Evolutionary conservation across 192 early-diverging fungal species (phyloP).

Genomic region (Coemansia sp.): DNA sequence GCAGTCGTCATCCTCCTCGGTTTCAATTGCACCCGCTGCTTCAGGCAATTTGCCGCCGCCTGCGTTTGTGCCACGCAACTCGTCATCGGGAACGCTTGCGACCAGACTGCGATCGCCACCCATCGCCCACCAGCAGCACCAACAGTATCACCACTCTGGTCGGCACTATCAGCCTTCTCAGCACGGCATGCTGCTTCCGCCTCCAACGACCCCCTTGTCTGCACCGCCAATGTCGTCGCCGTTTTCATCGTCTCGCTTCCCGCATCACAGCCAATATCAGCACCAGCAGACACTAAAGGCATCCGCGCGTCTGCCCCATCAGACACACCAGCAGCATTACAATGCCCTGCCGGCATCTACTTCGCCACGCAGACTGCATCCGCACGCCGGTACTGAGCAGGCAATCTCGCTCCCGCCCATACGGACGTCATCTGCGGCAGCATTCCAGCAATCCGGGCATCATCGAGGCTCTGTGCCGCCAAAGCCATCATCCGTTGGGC

Average conservation of each 20-base stretch:
- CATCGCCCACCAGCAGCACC: conserved; percentile 1
- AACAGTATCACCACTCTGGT: background rate
- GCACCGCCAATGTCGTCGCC: conserved; percentile 16
- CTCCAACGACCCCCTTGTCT: conserved; percentile 23
- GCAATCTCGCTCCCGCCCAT: conserved; percentile 10
- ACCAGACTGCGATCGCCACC: conserved; percentile 9
- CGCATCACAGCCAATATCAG: conserved; percentile 4
- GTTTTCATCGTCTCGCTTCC: conserved; percentile 12
- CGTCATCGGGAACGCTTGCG: conserved; percentile 18
- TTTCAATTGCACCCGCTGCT: conserved; percentile 11
- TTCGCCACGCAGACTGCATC: conserved; percentile 7
- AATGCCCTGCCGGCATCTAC: background rate
- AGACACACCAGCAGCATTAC: conserved; percentile 11
- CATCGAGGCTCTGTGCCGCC: conserved; percentile 6
- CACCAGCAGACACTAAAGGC: conserved; percentile 5
- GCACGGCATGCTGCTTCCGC: conserved; percentile 8
- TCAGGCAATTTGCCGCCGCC: conserved; percentile 18
- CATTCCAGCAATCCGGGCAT: background rate
- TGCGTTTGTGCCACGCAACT: conserved; percentile 5
- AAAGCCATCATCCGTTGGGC: background rate
- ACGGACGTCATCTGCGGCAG: conserved; percentile 4
- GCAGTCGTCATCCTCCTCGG: conserved; percentile 5
- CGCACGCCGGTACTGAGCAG: background rate
- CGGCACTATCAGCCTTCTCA: background rate
- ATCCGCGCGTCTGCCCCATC: conserved; percentile 4